phyloP scores from a whole-genome alignment of 495 filamentous ascomycete genomes.

The Aspergillus avenaceus region DNA sequence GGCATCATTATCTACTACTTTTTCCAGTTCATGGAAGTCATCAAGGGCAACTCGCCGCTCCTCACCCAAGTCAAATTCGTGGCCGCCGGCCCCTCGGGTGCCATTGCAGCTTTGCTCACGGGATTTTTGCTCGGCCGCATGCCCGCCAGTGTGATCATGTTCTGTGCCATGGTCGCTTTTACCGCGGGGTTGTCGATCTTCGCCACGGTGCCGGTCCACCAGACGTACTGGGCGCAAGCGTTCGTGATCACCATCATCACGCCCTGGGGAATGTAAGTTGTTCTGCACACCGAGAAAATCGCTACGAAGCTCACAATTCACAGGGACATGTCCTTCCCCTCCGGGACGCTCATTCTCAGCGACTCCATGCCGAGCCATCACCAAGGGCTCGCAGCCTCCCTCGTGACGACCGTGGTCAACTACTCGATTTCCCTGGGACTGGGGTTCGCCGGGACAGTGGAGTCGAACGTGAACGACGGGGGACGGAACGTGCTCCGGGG shows the following conservation, averaged over 20 bases:
- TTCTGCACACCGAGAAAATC: too few relatives aligned
- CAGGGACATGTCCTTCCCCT: conserved; percentile 56
- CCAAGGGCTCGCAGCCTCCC: conserved; percentile 57
- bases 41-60: conserved; percentile 44
- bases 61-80: conserved; percentile 43
- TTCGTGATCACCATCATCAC: conserved; percentile 56
- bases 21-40: conserved; percentile 48
- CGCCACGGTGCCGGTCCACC: conserved; percentile 43
- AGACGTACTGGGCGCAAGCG: conserved; percentile 56
- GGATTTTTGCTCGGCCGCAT: conserved; percentile 40
- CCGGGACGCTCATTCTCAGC: conserved; percentile 55
- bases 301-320: too few relatives aligned
- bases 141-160: conserved; percentile 45
- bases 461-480: conserved; percentile 43
- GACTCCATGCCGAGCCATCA: conserved; percentile 53
- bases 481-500: conserved; percentile 45
- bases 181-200: conserved; percentile 39
- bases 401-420: conserved; percentile 58
- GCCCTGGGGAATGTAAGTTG: conserved; percentile 49
- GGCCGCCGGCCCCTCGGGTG: conserved; percentile 42
- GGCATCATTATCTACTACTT: conserved; percentile 59
- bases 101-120: conserved; percentile 45
- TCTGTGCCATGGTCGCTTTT: conserved; percentile 45
- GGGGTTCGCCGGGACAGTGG: conserved; percentile 58
- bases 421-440: conserved; percentile 58